Base-by-base conservation (phyloP, 176 grass and related monocot genomes). In the Cocos nucifera region DNA sequence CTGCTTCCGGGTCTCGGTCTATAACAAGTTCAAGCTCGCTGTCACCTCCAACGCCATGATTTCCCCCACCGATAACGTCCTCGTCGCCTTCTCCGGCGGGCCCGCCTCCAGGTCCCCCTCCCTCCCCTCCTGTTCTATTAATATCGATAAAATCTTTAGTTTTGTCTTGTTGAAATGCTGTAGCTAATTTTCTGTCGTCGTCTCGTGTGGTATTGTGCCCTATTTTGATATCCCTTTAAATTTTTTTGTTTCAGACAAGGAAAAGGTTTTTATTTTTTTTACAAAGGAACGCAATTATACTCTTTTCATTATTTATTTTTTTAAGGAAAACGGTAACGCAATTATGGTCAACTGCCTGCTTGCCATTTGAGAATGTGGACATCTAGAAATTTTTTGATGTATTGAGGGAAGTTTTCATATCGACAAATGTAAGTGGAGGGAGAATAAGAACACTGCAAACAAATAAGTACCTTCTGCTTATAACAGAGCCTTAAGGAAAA, bases 41-140 rank as follows among this genome's bases (percentile, higher is more conserved):
- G 84, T 98, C 25, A 83, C 79, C 15, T 76, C 84, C 70, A 98
- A 86, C 79, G 84, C 87, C 44, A 92, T 92, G 93, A 84, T 98
- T 19, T 76, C 73, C 16, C 93, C 84, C 62, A 89, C 82, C 15
- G 88, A 98, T 69, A 69, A 80, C 50, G 74, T 98, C 49, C 93
- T 98, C 69, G 69, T 98, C 25, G 93, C 93, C 70, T 92, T 85
- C 84, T 98, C 93, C 39, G 93, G 93, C 49, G 84, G 88, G 28
- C 82, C 88, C 17, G 78, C 84, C 22, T 98, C 93, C 24, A 88
- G 88, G 93, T 98, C 17, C 56, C 24, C 16, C 52, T 53, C 8
- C 17, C 20, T 19, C 5, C 0, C 4, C 7, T 19, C 12, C n/a
- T 17, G 0, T 2, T 25, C 22, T 26, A 19, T 51, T 63, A 5